phyloP scores from a whole-genome alignment of 306 rosid species.

The Glycine latifolia region DNA sequence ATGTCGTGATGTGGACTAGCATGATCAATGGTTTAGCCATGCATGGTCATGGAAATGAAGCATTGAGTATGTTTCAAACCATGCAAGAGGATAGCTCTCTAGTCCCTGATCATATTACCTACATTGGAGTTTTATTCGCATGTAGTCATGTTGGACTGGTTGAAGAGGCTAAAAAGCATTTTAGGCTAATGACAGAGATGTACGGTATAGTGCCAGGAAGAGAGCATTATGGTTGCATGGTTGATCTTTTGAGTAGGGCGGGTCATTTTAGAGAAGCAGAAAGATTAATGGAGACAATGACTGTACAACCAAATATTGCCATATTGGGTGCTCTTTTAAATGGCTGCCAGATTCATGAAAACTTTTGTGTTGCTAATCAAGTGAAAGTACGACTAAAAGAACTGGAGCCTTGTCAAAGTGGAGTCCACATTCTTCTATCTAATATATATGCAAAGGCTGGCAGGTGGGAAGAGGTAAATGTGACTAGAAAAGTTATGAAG shows the following conservation, averaged over 20 bases:
- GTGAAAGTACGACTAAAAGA: conserved; percentile 54
- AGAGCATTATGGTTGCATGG: conserved; percentile 88
- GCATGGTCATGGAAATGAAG: conserved; percentile 75
- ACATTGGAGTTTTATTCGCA: conserved; percentile 69
- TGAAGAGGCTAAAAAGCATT: conserved; percentile 69
- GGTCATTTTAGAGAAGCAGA: conserved; percentile 71
- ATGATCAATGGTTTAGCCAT: conserved; percentile 73
- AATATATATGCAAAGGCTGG: conserved; percentile 79
- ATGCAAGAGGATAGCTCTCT: conserved; percentile 69
- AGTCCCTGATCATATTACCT: conserved; percentile 72
- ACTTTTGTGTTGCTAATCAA: conserved; percentile 60
- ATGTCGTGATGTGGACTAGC: conserved; percentile 76
- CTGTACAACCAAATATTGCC: conserved; percentile 57
- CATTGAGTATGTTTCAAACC: conserved; percentile 58
- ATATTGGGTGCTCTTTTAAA: conserved; percentile 82
- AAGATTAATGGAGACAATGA: conserved; percentile 62
- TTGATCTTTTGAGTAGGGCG: conserved; percentile 80
- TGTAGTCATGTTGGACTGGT: conserved; percentile 77
- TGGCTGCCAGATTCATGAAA: conserved; percentile 82
- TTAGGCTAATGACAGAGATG: conserved; percentile 57
- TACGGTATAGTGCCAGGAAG: conserved; percentile 63
- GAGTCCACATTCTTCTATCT: conserved; percentile 72
- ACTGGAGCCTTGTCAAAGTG: conserved; percentile 64
- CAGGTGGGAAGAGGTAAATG: conserved; percentile 72
- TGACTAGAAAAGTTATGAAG: conserved; percentile 65